Evolutionary conservation across 2,329 filamentous ascomycete genomes (phyloP).

Genomic region (Sphaceloma murrayae): DNA sequence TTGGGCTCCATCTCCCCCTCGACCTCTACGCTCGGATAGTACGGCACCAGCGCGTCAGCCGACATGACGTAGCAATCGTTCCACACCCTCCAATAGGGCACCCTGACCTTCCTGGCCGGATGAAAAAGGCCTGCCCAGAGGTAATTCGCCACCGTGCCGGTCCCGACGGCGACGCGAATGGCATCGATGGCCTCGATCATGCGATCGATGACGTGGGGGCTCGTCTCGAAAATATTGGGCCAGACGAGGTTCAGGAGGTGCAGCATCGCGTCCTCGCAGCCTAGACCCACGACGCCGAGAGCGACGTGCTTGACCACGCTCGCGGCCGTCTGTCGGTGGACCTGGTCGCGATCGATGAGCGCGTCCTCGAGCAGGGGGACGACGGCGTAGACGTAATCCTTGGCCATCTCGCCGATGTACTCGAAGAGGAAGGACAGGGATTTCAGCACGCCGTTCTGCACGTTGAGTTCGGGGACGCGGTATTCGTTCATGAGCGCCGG

Average conservation of each 20-base stretch:
- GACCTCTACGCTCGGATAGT: conserved; percentile 80
- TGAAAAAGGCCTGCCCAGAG: conserved; percentile 97
- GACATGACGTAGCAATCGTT: conserved; percentile 94
- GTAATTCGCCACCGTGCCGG: conserved; percentile 92
- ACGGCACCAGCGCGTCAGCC: conserved; percentile 91
- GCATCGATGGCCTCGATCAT: conserved; percentile 97
- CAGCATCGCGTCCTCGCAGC: conserved; percentile 97
- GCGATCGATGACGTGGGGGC: conserved; percentile 94
- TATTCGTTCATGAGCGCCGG: conserved; percentile 99
- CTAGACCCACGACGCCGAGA: conserved; percentile 90
- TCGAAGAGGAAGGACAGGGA: conserved; percentile 95
- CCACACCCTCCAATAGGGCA: conserved; percentile 92
- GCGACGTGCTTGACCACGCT: conserved; percentile 97
- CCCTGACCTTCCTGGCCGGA: conserved; percentile 85
- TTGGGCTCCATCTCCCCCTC: conserved; percentile 60
- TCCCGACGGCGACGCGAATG: conserved; percentile 84
- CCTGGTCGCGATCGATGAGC: conserved; percentile 93
- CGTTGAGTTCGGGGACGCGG: conserved; percentile 93
- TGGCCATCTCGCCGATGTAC: conserved; percentile 98
- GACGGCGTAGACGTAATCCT: conserved; percentile 98
- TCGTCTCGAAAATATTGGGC: conserved; percentile 96
- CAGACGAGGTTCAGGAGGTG: conserved; percentile 93
- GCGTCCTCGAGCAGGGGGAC: conserved; percentile 93
- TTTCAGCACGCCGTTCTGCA: conserved; percentile 97
- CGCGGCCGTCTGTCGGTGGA: conserved; percentile 92